phyloP scores from a whole-genome alignment of 2,329 filamentous ascomycete species.

The Exophiala phaeomuriformis region DNA sequence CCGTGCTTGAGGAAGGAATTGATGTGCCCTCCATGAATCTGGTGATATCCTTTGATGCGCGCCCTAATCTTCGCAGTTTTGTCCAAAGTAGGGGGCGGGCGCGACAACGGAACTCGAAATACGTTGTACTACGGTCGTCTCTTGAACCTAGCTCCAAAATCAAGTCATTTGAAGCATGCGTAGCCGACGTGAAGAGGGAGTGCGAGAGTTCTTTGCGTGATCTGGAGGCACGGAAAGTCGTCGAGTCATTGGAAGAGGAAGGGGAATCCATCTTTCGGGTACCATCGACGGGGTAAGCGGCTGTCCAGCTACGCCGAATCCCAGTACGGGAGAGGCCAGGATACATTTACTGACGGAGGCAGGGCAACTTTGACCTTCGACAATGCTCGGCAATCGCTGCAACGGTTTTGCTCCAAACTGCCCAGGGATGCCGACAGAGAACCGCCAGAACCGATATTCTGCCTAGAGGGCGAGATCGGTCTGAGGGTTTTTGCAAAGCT shows the following conservation, averaged over 20 bases:
- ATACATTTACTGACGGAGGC: not conserved
- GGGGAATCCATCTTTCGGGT: conserved; percentile 37
- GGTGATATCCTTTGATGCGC: conserved; percentile 58
- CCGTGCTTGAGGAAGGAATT: conserved; percentile 52
- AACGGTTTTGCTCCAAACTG: conserved; percentile 69
- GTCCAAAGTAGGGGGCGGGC: conserved; percentile 60
- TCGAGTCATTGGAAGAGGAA: conserved; percentile 45
- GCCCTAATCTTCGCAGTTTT: conserved; percentile 56
- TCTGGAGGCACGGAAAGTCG: conserved; percentile 36
- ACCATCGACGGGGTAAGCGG: conserved; percentile 37
- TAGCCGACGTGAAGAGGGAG: conserved; percentile 62
- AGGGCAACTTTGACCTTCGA: conserved; percentile 64
- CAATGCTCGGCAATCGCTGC: conserved; percentile 66
- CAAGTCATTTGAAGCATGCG: conserved; percentile 57
- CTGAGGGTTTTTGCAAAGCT: conserved; percentile 49
- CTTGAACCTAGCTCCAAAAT: conserved; percentile 30
- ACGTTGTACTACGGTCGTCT: conserved; percentile 44
- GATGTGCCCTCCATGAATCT: conserved; percentile 57
- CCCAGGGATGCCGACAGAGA: conserved; percentile 43
- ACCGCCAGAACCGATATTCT: conserved; percentile 57
- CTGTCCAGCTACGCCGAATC: not conserved
- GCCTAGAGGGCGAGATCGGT: conserved; percentile 38
- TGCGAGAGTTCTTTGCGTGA: conserved; percentile 49
- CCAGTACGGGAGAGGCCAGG: too few relatives aligned
- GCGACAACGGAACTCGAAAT: conserved; percentile 50